Evolutionary conservation across 208 protist species (phyloP), one percentile per base, ranked within the genome.

Genomic region (Crithidia bombi): DNA sequence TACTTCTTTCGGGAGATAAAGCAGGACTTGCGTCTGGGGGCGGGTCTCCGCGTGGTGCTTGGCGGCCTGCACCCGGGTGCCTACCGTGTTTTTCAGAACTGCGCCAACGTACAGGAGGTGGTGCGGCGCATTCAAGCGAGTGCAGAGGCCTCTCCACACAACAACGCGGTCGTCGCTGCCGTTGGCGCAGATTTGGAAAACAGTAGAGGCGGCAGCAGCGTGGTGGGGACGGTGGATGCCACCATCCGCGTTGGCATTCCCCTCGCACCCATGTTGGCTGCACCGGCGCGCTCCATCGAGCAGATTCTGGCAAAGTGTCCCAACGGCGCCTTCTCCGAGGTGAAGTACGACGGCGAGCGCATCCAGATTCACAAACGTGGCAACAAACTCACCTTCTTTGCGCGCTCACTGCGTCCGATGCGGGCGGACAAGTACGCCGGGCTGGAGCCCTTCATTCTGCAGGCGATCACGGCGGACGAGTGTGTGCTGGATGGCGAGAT

Each of bases 401-500:
- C 82, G 1, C 83, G 86, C 63, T 92, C 78, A 33, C 75, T 97
- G 30, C 91, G 92, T 73, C 87, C 85, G 17, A 78, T 96, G 47
- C 67, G 75, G 33, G 66, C 79, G 14, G 83, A 85, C 52, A 96
- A 96, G 74, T 85, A 88, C 30, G 82, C 68, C 5, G 75, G 64
- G 1, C 72, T 96, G 1, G 73, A 89, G 56, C 19, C 73, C 30
- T 90, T 67, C 51, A 69, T 93, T 33, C 39, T 65, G 21, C 69
- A 82, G 41, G 75, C 87, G 17, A 84, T 90, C 4, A 58, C 81
- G 35, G 85, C 82, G 21, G 32, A 56, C 12, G 35, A 80, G 7
- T 89, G 91, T n/a, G 92, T 96, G 52, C 58, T 95, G 14, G 92
- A 98, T 63, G 91, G 92, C 10, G 94, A 96, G 62, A 92, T 97